A percentile compares a stretch with the other conserved stretches of the same genome.
phyloP scores from a whole-genome alignment of 2,329 filamentous ascomycete species.

The Cytospora piceicola region DNA sequence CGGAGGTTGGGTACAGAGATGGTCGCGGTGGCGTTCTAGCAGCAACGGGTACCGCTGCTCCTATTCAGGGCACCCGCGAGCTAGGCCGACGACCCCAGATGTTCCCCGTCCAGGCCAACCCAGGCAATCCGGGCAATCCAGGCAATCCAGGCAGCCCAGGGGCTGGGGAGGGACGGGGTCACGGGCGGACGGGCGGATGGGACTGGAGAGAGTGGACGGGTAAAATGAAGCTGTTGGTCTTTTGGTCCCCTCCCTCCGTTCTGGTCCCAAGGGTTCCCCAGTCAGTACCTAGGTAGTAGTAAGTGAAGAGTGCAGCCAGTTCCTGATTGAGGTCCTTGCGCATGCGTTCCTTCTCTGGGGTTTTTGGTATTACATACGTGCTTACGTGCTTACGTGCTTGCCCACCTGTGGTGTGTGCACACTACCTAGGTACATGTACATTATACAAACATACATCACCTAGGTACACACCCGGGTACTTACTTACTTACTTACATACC shows the following conservation, averaged over 20 bases:
- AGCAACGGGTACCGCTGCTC: constrained; percentile 18
- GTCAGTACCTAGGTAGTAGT: not conserved
- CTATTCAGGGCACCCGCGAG: constrained; percentile 14
- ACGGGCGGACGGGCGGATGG: not conserved
- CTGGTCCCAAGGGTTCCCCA: constrained; percentile 22
- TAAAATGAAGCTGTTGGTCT: constrained; percentile 40
- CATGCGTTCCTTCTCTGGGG: not conserved
- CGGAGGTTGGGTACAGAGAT: not conserved
- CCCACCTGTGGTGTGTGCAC: too few relatives aligned
- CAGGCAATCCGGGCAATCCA: too few relatives aligned
- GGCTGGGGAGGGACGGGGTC: too few relatives aligned
- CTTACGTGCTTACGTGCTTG: too few relatives aligned
- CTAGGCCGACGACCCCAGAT: not conserved
- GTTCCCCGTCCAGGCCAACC: not conserved
- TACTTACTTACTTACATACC: not conserved
- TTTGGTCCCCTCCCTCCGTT: constrained; percentile 35
- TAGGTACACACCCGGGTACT: too few relatives aligned
- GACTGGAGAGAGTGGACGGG: constrained; percentile 32
- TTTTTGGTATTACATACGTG: not conserved
- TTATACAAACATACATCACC: constrained; percentile 2
- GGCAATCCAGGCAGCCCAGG: too few relatives aligned
- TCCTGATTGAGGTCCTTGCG: constrained; percentile 9
- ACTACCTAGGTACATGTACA: too few relatives aligned
- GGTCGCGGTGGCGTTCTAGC: not conserved
- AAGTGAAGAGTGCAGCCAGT: constrained; percentile 12